These are phyloP conservation scores for Talaromyces sp. DNA, from an alignment of 2,329 filamentous ascomycete species.

Conservation along the genomic window DNA sequence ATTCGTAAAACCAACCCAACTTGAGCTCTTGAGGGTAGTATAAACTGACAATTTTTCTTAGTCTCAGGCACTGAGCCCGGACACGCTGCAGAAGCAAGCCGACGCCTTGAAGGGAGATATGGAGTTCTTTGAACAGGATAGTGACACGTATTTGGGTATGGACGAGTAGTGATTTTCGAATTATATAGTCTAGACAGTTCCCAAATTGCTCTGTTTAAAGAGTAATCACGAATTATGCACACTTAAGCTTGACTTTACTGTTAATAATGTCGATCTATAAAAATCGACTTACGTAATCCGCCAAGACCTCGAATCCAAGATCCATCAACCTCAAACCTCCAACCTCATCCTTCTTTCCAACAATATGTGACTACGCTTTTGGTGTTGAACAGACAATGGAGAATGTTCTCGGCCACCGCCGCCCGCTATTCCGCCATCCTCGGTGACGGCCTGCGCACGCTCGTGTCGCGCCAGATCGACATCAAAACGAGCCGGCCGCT, in stretches of 20 bases:
- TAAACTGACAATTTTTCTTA: background rate
- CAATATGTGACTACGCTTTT: background rate
- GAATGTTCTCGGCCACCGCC: conserved; percentile 5
- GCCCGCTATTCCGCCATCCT: background rate
- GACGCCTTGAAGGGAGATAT: background rate
- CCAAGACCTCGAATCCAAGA: background rate
- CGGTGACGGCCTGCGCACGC: background rate
- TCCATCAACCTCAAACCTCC: background rate
- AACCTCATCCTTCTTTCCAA: background rate
- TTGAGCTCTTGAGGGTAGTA: background rate
- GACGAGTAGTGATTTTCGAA: too few relatives aligned
- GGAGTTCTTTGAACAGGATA: background rate
- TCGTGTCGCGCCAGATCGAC: conserved; percentile 21
- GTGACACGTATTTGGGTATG: background rate
- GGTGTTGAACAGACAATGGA: background rate
- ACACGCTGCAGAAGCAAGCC: background rate
- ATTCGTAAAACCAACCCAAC: background rate
- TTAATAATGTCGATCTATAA: background rate
- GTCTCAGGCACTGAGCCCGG: background rate
- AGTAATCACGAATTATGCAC: background rate
- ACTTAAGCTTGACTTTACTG: background rate
- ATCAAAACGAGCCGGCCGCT: conserved; percentile 25
- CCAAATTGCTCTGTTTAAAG: background rate
- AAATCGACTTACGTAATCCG: background rate
- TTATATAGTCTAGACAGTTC: too few relatives aligned